These are phyloP conservation scores for Hypocreales sp. DNA, from an alignment of 2,329 filamentous ascomycete genomes.

Conservation along the genomic window DNA sequence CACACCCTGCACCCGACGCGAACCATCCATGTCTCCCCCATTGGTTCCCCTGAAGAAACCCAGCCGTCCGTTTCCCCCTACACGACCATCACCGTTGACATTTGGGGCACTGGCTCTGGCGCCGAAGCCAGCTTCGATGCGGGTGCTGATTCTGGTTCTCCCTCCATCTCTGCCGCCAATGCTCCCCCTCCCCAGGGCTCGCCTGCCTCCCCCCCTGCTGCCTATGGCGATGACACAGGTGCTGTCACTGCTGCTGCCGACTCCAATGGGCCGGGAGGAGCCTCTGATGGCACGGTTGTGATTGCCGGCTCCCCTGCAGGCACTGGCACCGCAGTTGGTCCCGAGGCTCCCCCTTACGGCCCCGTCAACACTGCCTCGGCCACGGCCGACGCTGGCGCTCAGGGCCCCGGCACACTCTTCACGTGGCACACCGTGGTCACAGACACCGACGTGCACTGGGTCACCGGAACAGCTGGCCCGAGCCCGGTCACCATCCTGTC, in stretches of 20 bases:
- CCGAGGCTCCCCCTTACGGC: conserved; percentile 1
- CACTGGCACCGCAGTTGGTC: background rate
- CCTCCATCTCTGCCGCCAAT: conserved; percentile 5
- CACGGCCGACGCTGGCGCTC: conserved; percentile 1
- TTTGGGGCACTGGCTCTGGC: conserved; percentile 12
- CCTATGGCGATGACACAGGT: conserved; percentile 5
- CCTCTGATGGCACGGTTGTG: conserved; percentile 4
- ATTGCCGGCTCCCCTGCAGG: conserved; percentile 1
- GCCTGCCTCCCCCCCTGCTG: conserved; percentile 5
- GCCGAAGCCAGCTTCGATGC: conserved; percentile 1
- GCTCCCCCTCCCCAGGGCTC: conserved; percentile 5
- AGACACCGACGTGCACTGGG: conserved; percentile 10
- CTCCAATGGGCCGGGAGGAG: conserved; percentile 4
- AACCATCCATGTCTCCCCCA: conserved; percentile 11
- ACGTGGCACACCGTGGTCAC: conserved; percentile 8
- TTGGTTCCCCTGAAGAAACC: conserved; percentile 5
- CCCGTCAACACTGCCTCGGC: conserved; percentile 1
- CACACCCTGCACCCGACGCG: conserved; percentile 10
- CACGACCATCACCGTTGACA: conserved; percentile 20
- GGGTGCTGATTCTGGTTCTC: conserved; percentile 4
- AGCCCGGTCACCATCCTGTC: conserved; percentile 8
- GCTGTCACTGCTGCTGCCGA: conserved; percentile 3
- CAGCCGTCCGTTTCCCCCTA: conserved; percentile 11
- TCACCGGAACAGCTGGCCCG: conserved; percentile 4
- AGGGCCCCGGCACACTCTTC: background rate